phyloP scores from a whole-genome alignment of 1,139 yeast species.

The Candida tetrigidarum region DNA sequence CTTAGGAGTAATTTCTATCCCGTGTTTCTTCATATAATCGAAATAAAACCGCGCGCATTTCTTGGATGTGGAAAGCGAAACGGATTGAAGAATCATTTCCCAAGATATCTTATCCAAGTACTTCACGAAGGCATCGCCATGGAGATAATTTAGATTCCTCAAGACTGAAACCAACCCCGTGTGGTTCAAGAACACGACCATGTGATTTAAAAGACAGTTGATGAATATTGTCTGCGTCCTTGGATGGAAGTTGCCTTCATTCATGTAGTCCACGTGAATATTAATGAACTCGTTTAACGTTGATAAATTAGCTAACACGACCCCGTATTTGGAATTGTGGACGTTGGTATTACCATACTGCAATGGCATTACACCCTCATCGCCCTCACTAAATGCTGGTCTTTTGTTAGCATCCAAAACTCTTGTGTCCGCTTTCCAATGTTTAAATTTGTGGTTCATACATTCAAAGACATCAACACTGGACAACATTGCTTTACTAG shows the following conservation, averaged over 20 bases:
- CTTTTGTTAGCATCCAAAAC: not conserved
- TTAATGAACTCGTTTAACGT: slow-evolving; percentile 28
- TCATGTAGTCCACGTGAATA: slow-evolving; percentile 30
- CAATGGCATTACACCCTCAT: slow-evolving; percentile 20
- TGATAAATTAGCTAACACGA: slow-evolving; percentile 35
- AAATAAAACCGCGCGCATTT: slow-evolving; percentile 29
- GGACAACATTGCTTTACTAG: slow-evolving; percentile 18
- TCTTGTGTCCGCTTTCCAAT: slow-evolving; percentile 22
- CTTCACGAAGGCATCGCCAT: slow-evolving; percentile 20
- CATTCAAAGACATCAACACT: slow-evolving; percentile 36
- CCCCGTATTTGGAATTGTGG: slow-evolving; percentile 30
- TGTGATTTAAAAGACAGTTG: slow-evolving; percentile 43
- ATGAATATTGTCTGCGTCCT: slow-evolving; percentile 35
- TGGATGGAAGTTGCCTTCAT: slow-evolving; percentile 17
- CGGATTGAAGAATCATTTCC: slow-evolving; percentile 31
- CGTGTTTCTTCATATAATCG: slow-evolving; percentile 22
- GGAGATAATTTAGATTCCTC: slow-evolving; percentile 20
- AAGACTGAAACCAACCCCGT: slow-evolving; percentile 34
- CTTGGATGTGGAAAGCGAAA: slow-evolving; percentile 36
- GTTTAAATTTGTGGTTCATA: slow-evolving; percentile 35
- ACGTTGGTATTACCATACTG: slow-evolving; percentile 21
- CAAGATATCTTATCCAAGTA: slow-evolving; percentile 35
- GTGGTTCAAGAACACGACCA: slow-evolving; percentile 39
- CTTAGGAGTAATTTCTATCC: slow-evolving; percentile 17
- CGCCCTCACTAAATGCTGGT: slow-evolving; percentile 3